These are phyloP conservation scores for Saccharum spontaneum DNA, from an alignment of 176 grass and related monocot genomes.

Conservation along the genomic window DNA sequence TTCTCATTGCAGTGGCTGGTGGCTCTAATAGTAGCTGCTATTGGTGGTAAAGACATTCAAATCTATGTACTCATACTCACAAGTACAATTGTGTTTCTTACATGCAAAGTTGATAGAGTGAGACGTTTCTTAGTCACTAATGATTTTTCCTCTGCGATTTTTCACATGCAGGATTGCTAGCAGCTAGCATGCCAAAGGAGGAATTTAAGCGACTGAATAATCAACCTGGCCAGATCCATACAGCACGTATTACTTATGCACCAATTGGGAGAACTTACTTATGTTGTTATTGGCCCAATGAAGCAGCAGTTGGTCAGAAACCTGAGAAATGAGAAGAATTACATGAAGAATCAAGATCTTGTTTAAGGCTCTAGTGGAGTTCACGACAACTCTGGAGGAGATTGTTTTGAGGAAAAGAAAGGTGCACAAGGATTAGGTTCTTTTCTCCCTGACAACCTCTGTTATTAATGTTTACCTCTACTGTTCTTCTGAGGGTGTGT, in stretches of 20 bases:
- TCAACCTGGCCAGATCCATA: constrained; percentile 35
- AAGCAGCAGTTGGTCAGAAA: neutral
- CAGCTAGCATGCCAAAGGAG: constrained; percentile 40
- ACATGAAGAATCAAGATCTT: constrained; percentile 53
- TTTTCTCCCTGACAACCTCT: constrained; percentile 6
- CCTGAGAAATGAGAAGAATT: constrained; percentile 58
- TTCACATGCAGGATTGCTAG: constrained; percentile 41
- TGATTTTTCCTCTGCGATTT: neutral
- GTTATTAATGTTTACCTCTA: constrained; percentile 9
- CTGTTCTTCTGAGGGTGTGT: neutral
- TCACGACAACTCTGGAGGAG: constrained; percentile 58
- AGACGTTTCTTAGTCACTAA: neutral
- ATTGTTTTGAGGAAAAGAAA: constrained; percentile 66
- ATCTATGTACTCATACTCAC: neutral
- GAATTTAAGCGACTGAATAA: constrained; percentile 57
- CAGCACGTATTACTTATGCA: constrained; percentile 9
- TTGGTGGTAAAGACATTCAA: constrained; percentile 36
- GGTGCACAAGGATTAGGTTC: constrained; percentile 50
- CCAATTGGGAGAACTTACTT: constrained; percentile 29
- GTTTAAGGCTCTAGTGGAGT: constrained; percentile 43
- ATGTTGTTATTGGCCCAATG: constrained; percentile 55
- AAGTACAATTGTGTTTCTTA: neutral
- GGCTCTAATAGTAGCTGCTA: constrained; percentile 42
- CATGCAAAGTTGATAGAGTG: neutral
- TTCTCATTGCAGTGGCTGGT: constrained; percentile 50